Percentiles rank a stretch among this genome's conserved stretches.
phyloP scores from a whole-genome alignment of 169 alveolate species.

The Cystoisospora suis region DNA sequence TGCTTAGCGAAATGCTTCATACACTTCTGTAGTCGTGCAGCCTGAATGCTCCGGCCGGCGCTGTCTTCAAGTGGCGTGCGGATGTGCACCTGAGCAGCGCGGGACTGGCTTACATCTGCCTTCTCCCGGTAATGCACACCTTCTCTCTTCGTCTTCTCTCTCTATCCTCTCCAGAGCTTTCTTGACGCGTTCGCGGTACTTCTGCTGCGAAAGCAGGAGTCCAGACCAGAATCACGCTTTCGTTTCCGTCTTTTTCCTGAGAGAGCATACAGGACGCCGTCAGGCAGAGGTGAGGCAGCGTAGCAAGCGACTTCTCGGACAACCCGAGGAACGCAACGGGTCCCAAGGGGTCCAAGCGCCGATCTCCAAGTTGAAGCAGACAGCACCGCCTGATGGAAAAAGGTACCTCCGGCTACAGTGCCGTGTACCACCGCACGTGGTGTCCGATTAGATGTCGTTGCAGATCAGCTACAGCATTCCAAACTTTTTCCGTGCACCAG shows the following conservation, averaged over 20 bases:
- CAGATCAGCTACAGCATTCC: too few relatives aligned
- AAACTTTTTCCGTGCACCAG: too few relatives aligned
- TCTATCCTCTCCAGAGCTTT: conserved; percentile 3
- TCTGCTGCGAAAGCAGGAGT: neutral
- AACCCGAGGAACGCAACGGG: neutral
- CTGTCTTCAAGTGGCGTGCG: too few relatives aligned
- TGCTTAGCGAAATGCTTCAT: neutral
- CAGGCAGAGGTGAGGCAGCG: neutral
- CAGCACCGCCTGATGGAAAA: too few relatives aligned
- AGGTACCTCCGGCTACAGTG: too few relatives aligned
- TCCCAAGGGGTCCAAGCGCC: neutral
- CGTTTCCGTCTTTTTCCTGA: too few relatives aligned
- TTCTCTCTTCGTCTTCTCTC: neutral
- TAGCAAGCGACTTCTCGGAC: neutral
- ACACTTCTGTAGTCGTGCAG: neutral
- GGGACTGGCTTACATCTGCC: neutral
- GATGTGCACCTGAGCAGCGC: neutral
- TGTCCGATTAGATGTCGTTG: too few relatives aligned
- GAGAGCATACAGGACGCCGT: neutral
- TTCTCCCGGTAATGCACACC: neutral
- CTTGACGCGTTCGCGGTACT: neutral
- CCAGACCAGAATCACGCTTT: neutral
- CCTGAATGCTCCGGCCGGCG: too few relatives aligned
- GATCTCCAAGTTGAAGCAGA: neutral
- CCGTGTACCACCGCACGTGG: too few relatives aligned